These are phyloP conservation scores for Paraglomus brasilianum DNA, from an alignment of 192 early-diverging fungal genomes.

Conservation along the genomic window DNA sequence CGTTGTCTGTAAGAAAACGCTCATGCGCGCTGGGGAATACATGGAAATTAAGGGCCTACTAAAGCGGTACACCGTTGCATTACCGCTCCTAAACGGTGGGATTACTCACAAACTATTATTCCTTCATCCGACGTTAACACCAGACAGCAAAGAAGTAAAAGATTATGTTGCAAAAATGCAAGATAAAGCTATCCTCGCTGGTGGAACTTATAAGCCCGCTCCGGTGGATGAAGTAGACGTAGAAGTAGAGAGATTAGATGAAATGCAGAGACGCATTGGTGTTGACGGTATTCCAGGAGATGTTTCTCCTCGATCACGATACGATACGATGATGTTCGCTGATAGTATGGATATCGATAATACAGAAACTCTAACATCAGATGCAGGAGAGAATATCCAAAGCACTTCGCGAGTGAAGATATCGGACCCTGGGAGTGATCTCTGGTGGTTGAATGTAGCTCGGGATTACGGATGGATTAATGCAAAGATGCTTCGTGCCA, in stretches of 20 bases:
- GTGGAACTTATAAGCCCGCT: conserved; percentile 31
- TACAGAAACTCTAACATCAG: not conserved
- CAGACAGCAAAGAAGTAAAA: conserved; percentile 39
- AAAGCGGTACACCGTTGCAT: conserved; percentile 39
- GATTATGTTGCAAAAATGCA: conserved; percentile 45
- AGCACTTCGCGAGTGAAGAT: not conserved
- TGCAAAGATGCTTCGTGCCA: conserved; percentile 49
- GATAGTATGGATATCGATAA: not conserved
- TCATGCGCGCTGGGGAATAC: conserved; percentile 42
- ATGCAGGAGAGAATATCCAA: not conserved
- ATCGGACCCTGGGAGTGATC: not conserved
- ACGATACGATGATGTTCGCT: conserved; percentile 3
- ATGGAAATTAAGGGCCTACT: conserved; percentile 49
- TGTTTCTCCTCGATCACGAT: conserved; percentile 11
- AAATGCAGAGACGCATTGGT: conserved; percentile 42
- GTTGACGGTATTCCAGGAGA: conserved; percentile 21
- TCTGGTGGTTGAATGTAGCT: conserved; percentile 30
- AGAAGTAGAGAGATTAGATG: conserved; percentile 43
- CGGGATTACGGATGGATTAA: conserved; percentile 41
- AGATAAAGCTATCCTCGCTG: conserved; percentile 41
- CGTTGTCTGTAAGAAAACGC: conserved; percentile 56
- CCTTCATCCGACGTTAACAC: conserved; percentile 43
- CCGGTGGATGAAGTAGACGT: conserved; percentile 32
- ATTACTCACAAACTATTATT: conserved; percentile 41
- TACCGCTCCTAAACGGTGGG: conserved; percentile 50